Conservation (phyloP, 352 stramenopile species). For the Nothophytophthora sp. region DNA sequence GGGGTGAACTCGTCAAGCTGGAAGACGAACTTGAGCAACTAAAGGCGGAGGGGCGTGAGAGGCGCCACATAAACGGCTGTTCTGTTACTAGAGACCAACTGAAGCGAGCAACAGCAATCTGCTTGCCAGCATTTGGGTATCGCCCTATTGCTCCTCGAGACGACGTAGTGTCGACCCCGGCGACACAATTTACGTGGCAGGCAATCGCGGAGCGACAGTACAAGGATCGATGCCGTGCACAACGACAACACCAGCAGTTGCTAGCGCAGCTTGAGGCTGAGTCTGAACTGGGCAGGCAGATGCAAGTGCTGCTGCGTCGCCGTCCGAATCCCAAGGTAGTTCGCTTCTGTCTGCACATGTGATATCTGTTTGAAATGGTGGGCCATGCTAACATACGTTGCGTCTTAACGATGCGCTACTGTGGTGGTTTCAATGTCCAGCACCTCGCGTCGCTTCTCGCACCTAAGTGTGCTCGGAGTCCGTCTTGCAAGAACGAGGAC, state of each 20-base stretch:
- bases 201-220: conserved; percentile 12
- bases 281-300: conserved; percentile 3
- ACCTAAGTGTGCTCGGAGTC: background rate
- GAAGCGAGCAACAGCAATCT: background rate
- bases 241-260: conserved; percentile 21
- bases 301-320: conserved; percentile 10
- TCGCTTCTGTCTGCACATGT: too few relatives aligned
- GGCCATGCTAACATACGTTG: too few relatives aligned
- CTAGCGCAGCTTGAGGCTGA: conserved; percentile 7
- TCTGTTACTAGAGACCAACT: background rate
- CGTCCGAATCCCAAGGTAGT: conserved; percentile 5
- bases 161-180: background rate
- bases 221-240: conserved; percentile 7
- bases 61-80: background rate
- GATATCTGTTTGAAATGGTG: too few relatives aligned
- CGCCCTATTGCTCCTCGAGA: conserved; percentile 4
- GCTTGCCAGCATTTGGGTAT: background rate
- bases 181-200: conserved; percentile 6
- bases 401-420: too few relatives aligned
- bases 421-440: background rate
- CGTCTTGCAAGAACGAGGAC: background rate
- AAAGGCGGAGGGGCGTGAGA: background rate
- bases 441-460: too few relatives aligned
- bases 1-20: conserved; percentile 21
- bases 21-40: conserved; percentile 19